These are phyloP conservation scores for Alternaria consortialis DNA, from an alignment of 2,329 filamentous ascomycete genomes.

Conservation along the genomic window DNA sequence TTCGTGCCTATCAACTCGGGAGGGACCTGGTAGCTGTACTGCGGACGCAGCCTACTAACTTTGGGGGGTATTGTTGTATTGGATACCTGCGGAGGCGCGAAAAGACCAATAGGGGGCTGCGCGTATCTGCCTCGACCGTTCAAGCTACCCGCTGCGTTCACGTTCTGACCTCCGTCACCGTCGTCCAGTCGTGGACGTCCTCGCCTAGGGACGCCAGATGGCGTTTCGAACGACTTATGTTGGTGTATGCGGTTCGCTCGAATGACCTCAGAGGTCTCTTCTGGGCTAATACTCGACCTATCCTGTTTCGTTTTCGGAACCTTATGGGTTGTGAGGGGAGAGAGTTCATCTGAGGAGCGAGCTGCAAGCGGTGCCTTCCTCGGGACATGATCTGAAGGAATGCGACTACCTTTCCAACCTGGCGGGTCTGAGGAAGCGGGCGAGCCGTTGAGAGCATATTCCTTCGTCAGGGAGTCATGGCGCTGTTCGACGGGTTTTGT, in stretches of 20 bases:
- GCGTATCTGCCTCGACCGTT: not conserved
- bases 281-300: not conserved
- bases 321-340: not conserved
- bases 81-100: not conserved
- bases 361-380: slow-evolving; percentile 13
- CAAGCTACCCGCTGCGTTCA: not conserved
- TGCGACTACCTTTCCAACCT: not conserved
- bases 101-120: not conserved
- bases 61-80: not conserved
- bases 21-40: slow-evolving; percentile 16
- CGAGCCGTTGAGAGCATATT: not conserved
- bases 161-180: not conserved
- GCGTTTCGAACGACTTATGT: not conserved
- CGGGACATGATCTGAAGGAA: not conserved
- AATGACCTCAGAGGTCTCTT: not conserved
- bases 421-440: not conserved
- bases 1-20: slow-evolving; percentile 17
- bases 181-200: not conserved
- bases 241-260: not conserved
- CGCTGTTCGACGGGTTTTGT: not conserved
- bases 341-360: not conserved
- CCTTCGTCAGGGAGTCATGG: not conserved
- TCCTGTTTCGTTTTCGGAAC: not conserved
- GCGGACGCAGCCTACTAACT: not conserved
- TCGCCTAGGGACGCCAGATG: not conserved